Base-by-base conservation (phyloP, 331 rosid species). In the Saraca asoca region DNA sequence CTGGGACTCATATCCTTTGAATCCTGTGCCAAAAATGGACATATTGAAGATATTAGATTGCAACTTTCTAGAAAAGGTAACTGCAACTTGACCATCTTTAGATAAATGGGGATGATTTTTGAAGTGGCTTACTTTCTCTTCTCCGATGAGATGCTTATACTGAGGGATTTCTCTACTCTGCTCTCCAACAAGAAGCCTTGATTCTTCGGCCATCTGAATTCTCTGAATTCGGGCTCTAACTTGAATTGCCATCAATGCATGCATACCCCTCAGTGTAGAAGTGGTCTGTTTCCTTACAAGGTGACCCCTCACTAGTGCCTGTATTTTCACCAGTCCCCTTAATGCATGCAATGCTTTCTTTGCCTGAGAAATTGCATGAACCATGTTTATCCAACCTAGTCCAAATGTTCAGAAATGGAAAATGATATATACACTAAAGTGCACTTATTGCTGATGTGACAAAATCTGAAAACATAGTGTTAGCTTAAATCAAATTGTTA, bases 181-280 rank as follows among this genome's bases (percentile, higher is more conserved):
- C 31, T 58, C 75, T 68, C 54, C 58, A 18, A 56, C 69, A 13
- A 56, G 75, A 29, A 15, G 69, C 58, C 71, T 76, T 56, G 74
- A 69, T 52, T 81, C 94, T 50, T 84, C 90, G 29, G 76, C 77
- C 80, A 70, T 70, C 66, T 83, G 87, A 77, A 94, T 75, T 75
- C 99, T 76, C 42, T 83, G 83, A 49, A 80, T 75, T 34, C 98
- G 88, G 37, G 98, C 95, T 80, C 95, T 69, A 52, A 94, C 92
- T 78, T 94, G 99, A 69, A 94, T 94, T n/a, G 96, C 73, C 83
- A 90, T 90, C 78, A 94, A 75, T 0, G 99, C 96, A 53, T 90
- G 97, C 92, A 94, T 85, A 69, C 85, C 82, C 51, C 70, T 82
- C 72, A 93, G 67, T 5, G 88, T 81, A 20, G 91, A 80, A 43